Evolutionary conservation across 2,329 filamentous ascomycete species (phyloP), one percentile per base, ranked within the genome.

Genomic region (Truncatella angustata): DNA sequence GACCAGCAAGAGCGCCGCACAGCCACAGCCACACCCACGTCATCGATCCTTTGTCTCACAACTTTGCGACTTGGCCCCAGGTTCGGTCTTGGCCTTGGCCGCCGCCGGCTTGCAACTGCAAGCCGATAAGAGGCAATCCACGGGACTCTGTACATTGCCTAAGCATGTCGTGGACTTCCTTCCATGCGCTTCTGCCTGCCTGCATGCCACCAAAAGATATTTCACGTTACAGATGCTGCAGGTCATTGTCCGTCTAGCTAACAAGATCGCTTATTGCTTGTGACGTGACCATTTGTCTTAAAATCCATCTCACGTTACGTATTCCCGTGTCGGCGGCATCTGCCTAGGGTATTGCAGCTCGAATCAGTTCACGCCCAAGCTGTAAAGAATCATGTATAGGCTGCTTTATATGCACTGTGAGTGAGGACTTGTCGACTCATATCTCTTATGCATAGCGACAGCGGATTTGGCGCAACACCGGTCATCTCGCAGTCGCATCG

Each of bases 11-110:
- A n/a, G 20, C 11, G 10, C 20, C 40, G 16, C 12, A 11, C 40
- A 44, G 40, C 40, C 21, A n/a, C 20, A 44, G 40, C 40, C 40
- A 28, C 14, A 24, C 40, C 40, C 40, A 44, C 40, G 40, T 44
- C 40, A 44, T 44, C 40, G 16, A 16, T 16, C 16, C 5, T 16
- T 20, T 18, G 14, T 18, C 37, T 10, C 11, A 16, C n/a, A n/a
- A n/a, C n/a, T n/a, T n/a, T n/a, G n/a, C n/a, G n/a, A n/a, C n/a
- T n/a, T n/a, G n/a, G n/a, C n/a, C n/a, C n/a, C n/a, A n/a, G n/a
- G n/a, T n/a, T n/a, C n/a, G n/a, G n/a, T n/a, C n/a, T n/a, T n/a
- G n/a, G n/a, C n/a, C n/a, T n/a, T n/a, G n/a, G n/a, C n/a, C n/a
- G n/a, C n/a, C n/a, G n/a, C n/a, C n/a, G n/a, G n/a, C n/a, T n/a